These are phyloP conservation scores for Parsonsia alboflavescens DNA, from an alignment of 257 asterid species.

Conservation along the genomic window DNA sequence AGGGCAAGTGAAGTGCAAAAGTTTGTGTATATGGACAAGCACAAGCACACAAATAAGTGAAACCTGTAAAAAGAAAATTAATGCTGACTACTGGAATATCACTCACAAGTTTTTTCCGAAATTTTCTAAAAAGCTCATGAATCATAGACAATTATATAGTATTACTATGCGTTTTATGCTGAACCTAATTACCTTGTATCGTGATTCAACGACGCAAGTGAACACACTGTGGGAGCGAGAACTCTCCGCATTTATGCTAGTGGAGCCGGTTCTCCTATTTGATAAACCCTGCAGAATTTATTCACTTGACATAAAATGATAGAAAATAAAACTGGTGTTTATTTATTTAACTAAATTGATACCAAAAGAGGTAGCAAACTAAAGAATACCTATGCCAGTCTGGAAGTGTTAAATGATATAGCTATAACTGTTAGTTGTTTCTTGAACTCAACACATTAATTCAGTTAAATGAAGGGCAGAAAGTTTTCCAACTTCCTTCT, in stretches of 20 bases:
- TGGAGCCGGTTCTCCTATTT: constrained; percentile 88
- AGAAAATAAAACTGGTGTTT: background rate
- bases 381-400: background rate
- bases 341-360: background rate
- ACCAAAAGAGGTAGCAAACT: background rate
- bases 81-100: background rate
- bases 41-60: too few species aligned
- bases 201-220: constrained; percentile 97
- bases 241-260: constrained; percentile 92
- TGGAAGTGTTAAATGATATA: background rate
- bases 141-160: background rate
- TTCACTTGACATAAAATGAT: background rate
- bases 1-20: background rate
- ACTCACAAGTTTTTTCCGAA: background rate
- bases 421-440: background rate
- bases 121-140: background rate
- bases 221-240: constrained; percentile 98
- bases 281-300: constrained; percentile 68
- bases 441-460: background rate
- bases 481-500: background rate
- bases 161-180: constrained; percentile 1
- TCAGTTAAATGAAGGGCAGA: background rate
- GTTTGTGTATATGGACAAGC: too few species aligned
- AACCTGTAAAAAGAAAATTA: too few species aligned
- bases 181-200: constrained; percentile 65